Conservation (phyloP, 2,329 filamentous ascomycete species). For the Neopestalotiopsis rosae region DNA sequence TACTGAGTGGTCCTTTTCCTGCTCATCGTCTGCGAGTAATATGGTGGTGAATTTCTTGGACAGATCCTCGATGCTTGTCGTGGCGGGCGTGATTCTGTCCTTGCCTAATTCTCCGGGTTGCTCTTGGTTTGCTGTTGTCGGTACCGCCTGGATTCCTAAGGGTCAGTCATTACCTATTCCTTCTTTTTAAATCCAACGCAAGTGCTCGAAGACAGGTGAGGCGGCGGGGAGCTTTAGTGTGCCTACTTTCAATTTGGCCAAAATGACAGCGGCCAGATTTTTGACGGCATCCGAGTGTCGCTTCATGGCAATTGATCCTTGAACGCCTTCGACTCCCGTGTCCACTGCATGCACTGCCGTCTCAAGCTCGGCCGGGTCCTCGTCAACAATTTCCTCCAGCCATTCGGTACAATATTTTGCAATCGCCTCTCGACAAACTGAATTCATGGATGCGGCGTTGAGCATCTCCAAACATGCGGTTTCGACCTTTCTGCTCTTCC, state of each 20-base stretch:
- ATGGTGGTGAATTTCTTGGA: constrained; percentile 70
- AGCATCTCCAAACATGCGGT: constrained; percentile 87
- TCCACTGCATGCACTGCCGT: constrained; percentile 54
- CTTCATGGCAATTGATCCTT: constrained; percentile 64
- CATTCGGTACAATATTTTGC: constrained; percentile 84
- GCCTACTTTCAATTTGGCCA: constrained; percentile 73
- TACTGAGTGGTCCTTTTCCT: constrained; percentile 72
- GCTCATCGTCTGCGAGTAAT: constrained; percentile 63
- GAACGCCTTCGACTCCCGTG: constrained; percentile 62
- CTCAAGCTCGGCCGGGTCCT: constrained; percentile 65
- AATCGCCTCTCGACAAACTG: constrained; percentile 81
- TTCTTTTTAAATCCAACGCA: constrained; percentile 31
- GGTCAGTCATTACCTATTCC: constrained; percentile 40
- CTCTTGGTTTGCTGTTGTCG: constrained; percentile 44
- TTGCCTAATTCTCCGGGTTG: constrained; percentile 42
- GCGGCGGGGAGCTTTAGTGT: constrained; percentile 40
- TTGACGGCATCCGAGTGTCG: constrained; percentile 66
- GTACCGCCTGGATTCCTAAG: constrained; percentile 59
- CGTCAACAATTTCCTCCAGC: constrained; percentile 83
- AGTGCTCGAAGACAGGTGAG: constrained; percentile 27
- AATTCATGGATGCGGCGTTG: constrained; percentile 88
- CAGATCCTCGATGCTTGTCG: constrained; percentile 69
- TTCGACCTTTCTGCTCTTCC: constrained; percentile 86
- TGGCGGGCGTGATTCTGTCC: constrained; percentile 55
- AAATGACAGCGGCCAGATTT: constrained; percentile 73